Conservation (phyloP, 2,329 filamentous ascomycete species). For the Penicillium capsulatum region DNA sequence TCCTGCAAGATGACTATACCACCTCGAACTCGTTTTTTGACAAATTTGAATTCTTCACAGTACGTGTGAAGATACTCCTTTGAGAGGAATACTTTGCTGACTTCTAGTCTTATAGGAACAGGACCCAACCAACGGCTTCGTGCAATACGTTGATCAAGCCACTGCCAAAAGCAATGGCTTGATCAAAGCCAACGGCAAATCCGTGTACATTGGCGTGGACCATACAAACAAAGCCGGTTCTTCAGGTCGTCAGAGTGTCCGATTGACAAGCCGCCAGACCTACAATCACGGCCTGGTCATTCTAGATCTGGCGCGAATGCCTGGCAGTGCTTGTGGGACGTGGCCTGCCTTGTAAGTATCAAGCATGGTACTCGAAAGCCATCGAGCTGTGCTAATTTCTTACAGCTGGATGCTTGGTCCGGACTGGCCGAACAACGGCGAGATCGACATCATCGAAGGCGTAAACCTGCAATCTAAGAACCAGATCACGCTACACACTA, state of each 20-base stretch:
- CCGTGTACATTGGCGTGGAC: conserved; percentile 68
- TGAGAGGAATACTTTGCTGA: background rate
- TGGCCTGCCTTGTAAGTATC: conserved; percentile 63
- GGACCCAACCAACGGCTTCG: conserved; percentile 73
- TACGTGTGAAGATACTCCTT: conserved; percentile 20
- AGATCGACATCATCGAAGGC: conserved; percentile 78
- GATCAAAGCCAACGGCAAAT: conserved; percentile 53
- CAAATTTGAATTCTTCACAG: conserved; percentile 51
- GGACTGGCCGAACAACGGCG: conserved; percentile 66
- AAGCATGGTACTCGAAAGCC: background rate
- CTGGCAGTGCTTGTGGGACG: conserved; percentile 63
- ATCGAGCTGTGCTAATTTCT: background rate
- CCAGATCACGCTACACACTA: conserved; percentile 65
- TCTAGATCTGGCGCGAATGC: conserved; percentile 70
- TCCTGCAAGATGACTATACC: conserved; percentile 48
- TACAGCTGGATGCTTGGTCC: conserved; percentile 56
- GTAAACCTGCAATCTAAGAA: conserved; percentile 61
- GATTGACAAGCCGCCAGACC: conserved; percentile 61
- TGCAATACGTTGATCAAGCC: conserved; percentile 61
- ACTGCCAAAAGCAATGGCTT: conserved; percentile 57
- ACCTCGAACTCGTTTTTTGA: conserved; percentile 47
- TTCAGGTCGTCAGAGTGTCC: conserved; percentile 64
- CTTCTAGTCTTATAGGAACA: conserved; percentile 24
- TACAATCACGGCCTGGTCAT: conserved; percentile 67
- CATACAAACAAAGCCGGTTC: conserved; percentile 52